Base-by-base conservation (phyloP, 2,329 filamentous ascomycete genomes). In the Fusarium miscanthi region DNA sequence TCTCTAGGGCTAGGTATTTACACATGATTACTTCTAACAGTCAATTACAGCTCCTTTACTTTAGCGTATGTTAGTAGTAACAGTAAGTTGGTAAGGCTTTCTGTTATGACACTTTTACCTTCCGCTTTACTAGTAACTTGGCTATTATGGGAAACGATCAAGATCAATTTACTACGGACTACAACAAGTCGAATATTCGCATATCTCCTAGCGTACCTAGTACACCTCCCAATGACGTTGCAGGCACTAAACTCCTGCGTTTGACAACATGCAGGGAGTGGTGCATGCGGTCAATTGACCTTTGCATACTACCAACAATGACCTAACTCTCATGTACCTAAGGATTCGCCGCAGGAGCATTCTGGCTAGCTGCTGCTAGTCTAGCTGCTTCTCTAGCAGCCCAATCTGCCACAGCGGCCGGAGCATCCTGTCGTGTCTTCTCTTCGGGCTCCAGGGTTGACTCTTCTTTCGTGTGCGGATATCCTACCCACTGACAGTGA, bases 291-390 rank as follows among this genome's bases (percentile, higher is more conserved):
- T 5, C 35, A 9, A 8, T 5, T 5, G 13, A 14, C 5, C 4
- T 12, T 14, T 6, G 6, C 1, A 11, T 23, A 0, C 10, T 5
- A 3, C 9, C 3, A 13, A 13, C 8, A 37, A 17, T 27, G 7
- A 2, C 27, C 4, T 3, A 31, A 31, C 14, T 33, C 10, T 1
- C 6, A 5, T 6, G 2, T 33, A 6, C 1, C 11, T 33, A 49
- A 6, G 8, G 30, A 2, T 8, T 3, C 6, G 6, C 30, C 0
- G n/a, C 5, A 1, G 5, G 30, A 33, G 4, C 17, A 8, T 13
- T 23, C 8, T 10, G 30, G 1, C 33, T 8, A 37, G 35, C 33
- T 17, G 8, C 6, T 17, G 16, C 16, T 3, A 10, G 35, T 17
- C 17, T 17, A 19, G 4, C 0, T 19, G 5, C 3, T 31, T 6